Conservation (phyloP, 495 filamentous ascomycete species). For the Neurospora sp. region DNA sequence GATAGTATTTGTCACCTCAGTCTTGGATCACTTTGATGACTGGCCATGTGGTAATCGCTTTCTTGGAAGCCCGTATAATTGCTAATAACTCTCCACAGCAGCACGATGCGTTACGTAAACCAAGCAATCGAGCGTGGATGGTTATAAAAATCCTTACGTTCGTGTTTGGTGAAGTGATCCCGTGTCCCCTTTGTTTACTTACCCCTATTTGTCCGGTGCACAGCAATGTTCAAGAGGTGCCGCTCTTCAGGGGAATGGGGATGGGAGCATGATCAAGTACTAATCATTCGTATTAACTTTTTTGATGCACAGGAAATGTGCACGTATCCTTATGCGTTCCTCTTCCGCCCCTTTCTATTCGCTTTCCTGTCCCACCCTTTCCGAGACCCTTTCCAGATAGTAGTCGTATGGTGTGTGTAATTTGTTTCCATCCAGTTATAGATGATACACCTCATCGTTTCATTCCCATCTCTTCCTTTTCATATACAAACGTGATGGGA, state of each 20-base stretch:
- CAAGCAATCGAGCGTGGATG: background rate
- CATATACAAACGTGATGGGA: background rate
- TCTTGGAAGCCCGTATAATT: background rate
- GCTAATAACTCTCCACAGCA: background rate
- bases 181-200: background rate
- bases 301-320: background rate
- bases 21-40: background rate
- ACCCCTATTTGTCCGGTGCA: background rate
- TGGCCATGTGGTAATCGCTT: background rate
- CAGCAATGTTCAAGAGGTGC: background rate
- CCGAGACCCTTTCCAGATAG: background rate
- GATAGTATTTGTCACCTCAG: background rate
- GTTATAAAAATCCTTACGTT: background rate
- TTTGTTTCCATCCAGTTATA: background rate
- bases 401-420: background rate
- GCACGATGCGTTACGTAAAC: background rate
- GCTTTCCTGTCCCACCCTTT: background rate
- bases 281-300: background rate
- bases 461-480: background rate
- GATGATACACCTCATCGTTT: background rate
- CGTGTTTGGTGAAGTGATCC: background rate
- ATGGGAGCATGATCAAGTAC: background rate
- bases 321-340: background rate
- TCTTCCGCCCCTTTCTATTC: background rate
- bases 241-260: background rate